phyloP scores from a whole-genome alignment of 139 green algal genomes.

The Eudorina sp. region DNA sequence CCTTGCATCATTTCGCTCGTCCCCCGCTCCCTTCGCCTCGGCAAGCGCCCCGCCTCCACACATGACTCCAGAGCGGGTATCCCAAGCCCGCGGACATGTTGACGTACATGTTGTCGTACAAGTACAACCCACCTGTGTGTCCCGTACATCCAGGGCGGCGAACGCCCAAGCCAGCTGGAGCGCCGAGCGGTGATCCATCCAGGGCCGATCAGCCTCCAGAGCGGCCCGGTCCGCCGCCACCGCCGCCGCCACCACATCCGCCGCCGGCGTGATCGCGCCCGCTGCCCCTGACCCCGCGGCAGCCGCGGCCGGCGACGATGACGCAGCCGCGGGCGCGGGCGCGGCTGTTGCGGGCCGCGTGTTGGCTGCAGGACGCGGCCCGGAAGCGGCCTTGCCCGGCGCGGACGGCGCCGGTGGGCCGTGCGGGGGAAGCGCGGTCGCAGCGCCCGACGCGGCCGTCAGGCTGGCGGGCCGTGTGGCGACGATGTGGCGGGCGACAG shows the following conservation, averaged over 20 bases:
- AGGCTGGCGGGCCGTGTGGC: background rate
- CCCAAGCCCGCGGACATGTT: no score
- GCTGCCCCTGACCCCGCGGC: background rate
- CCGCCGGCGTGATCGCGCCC: background rate
- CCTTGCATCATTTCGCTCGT: no score
- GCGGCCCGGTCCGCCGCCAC: background rate
- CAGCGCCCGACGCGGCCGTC: background rate
- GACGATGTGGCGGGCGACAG: background rate
- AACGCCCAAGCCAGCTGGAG: constrained; percentile 42
- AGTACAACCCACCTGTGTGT: constrained; percentile 9
- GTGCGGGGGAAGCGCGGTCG: no score
- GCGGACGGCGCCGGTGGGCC: no score
- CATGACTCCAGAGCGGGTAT: no score
- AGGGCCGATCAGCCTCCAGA: constrained; percentile 15
- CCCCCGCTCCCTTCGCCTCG: no score
- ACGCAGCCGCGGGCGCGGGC: background rate
- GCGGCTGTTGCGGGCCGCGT: no score
- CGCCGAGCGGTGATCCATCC: constrained; percentile 33
- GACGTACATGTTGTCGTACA: no score
- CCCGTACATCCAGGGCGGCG: background rate
- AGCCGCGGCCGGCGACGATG: background rate
- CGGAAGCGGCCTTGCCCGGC: no score
- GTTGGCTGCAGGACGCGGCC: no score
- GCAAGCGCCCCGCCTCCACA: no score
- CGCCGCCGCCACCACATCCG: constrained; percentile 26